phyloP scores from a whole-genome alignment of 2,329 filamentous ascomycete genomes.

The Aspergillus jensenii region DNA sequence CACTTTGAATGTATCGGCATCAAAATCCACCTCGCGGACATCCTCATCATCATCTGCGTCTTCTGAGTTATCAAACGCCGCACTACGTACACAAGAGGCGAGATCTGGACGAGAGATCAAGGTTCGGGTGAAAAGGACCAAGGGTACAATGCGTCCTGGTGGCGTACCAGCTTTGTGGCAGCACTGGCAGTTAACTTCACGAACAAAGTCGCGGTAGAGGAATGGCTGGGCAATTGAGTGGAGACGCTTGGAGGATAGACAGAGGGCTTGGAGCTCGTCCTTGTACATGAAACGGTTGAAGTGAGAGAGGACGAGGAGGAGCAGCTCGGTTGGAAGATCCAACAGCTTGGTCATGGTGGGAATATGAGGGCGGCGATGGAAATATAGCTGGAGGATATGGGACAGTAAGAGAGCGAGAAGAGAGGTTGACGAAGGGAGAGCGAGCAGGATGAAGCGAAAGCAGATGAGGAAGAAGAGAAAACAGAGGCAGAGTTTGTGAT shows the following conservation, averaged over 20 bases:
- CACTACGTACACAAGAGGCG: background rate
- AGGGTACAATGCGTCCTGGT: background rate
- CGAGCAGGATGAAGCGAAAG: too few species aligned
- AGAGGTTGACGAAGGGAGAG: background rate
- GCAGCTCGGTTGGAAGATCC: background rate
- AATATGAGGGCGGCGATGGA: background rate
- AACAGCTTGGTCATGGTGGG: background rate
- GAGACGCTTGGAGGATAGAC: conserved; percentile 2
- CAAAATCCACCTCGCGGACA: background rate
- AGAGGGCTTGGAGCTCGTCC: background rate
- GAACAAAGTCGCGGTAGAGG: background rate
- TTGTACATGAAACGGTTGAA: background rate
- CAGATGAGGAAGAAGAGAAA: too few species aligned
- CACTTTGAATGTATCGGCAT: background rate
- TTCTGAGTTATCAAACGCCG: background rate
- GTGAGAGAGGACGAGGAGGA: background rate
- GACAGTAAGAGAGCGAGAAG: background rate
- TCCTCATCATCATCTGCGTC: background rate
- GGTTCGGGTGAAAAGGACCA: conserved; percentile 6
- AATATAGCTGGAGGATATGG: background rate
- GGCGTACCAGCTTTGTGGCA: background rate
- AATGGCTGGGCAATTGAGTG: conserved; percentile 1
- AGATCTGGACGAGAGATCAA: conserved; percentile 9
- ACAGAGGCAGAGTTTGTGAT: too few species aligned
- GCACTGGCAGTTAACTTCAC: background rate